Evolutionary conservation across 257 asterid genomes (phyloP).

Genomic region (Leptodermis oblonga): DNA sequence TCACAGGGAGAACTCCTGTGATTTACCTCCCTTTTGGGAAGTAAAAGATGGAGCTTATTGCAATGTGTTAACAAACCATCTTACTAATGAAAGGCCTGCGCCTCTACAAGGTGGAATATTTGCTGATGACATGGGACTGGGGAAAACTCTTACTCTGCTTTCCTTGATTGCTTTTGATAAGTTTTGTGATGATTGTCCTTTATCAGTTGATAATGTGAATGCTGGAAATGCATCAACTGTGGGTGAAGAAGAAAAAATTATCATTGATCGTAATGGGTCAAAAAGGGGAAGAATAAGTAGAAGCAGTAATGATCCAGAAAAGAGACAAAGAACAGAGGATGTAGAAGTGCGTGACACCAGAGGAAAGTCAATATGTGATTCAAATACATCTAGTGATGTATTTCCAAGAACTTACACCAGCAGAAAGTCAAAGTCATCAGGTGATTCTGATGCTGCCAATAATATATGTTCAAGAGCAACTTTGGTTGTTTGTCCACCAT

Average conservation of each 20-base stretch:
- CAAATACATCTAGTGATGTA: background rate
- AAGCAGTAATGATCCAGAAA: slow-evolving; percentile 13
- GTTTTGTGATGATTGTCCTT: slow-evolving; percentile 16
- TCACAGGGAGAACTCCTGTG: slow-evolving; percentile 59
- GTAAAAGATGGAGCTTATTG: slow-evolving; percentile 46
- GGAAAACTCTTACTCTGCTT: slow-evolving; percentile 76
- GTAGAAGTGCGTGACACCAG: slow-evolving; percentile 7
- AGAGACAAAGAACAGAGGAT: slow-evolving; percentile 28
- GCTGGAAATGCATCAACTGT: slow-evolving; percentile 25
- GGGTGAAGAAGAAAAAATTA: slow-evolving; percentile 22
- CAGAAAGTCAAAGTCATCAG: slow-evolving; percentile 18
- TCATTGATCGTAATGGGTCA: slow-evolving; percentile 16
- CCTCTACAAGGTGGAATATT: slow-evolving; percentile 80
- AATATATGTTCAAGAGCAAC: slow-evolving; percentile 36
- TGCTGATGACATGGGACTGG: slow-evolving; percentile 94
- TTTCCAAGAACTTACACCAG: slow-evolving; percentile 25
- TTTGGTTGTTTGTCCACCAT: slow-evolving; percentile 69
- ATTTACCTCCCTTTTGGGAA: slow-evolving; percentile 85
- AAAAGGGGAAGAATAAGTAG: slow-evolving; percentile 40
- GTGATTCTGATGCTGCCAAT: background rate
- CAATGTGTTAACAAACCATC: slow-evolving; percentile 62
- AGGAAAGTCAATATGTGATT: slow-evolving; percentile 18
- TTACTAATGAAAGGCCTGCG: slow-evolving; percentile 52
- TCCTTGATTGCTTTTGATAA: slow-evolving; percentile 76
- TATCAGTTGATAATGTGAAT: slow-evolving; percentile 21